Evolutionary conservation across 805 yeast genomes (phyloP).

Genomic region (Saccharomyces mikatae): DNA sequence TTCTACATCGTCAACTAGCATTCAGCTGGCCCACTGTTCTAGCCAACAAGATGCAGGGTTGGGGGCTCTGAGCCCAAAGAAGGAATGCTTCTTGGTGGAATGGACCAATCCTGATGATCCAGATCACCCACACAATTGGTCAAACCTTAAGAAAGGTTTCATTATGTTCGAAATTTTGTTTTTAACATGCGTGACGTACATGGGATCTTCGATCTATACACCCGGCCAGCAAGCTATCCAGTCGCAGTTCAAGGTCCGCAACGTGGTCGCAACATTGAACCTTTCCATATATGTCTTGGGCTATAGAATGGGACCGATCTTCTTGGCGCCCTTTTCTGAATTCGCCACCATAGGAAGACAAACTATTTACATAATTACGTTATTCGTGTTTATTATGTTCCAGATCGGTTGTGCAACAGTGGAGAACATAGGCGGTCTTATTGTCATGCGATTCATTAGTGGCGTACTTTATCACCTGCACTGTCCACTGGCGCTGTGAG

Average conservation of each 20-base stretch:
- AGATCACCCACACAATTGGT: no score
- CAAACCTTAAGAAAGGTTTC: conserved; percentile 32
- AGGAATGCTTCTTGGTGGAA: conserved; percentile 22
- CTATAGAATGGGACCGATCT: conserved; percentile 56
- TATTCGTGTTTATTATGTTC: conserved; percentile 48
- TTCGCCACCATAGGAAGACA: conserved; percentile 51
- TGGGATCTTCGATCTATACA: conserved; percentile 46
- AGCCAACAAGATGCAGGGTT: neutral
- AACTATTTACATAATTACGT: conserved; percentile 41
- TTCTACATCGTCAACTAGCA: neutral
- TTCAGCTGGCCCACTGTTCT: no score
- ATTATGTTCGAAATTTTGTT: conserved; percentile 34
- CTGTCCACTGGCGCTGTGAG: conserved; percentile 54
- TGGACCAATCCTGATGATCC: conserved; percentile 35
- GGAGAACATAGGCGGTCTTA: conserved; percentile 51
- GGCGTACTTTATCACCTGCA: conserved; percentile 66
- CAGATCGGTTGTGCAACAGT: conserved; percentile 58
- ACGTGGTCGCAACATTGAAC: conserved; percentile 39
- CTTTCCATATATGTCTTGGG: conserved; percentile 51
- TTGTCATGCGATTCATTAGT: no score
- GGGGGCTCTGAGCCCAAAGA: neutral
- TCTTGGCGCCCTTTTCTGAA: conserved; percentile 59
- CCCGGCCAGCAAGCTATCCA: conserved; percentile 40
- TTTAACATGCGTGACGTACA: conserved; percentile 42
- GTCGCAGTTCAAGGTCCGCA: conserved; percentile 36